Percentiles rank a stretch among this genome's conserved stretches.
Evolutionary conservation across 495 filamentous ascomycete genomes (phyloP).

Genomic region (Penicillium cinerascens): DNA sequence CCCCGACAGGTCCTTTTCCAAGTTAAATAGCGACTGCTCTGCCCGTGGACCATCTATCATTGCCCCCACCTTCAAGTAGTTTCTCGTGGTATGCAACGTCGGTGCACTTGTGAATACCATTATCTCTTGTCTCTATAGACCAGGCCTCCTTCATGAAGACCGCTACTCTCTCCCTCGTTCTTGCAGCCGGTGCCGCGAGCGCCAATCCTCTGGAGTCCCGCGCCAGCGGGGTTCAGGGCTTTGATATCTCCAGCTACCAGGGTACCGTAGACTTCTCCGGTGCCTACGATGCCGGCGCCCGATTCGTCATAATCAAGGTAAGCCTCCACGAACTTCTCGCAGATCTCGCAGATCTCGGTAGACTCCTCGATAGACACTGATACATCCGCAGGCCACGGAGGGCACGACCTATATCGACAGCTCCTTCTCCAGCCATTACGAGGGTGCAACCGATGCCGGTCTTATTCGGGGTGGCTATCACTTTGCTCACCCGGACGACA

Average conservation of each 20-base stretch:
- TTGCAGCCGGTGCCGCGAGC: conserved; percentile 15
- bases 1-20: no score
- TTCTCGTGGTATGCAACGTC: no score
- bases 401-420: conserved; percentile 52
- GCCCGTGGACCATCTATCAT: no score
- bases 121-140: neutral
- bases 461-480: conserved; percentile 63
- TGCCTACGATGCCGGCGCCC: conserved; percentile 55
- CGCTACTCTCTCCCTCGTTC: conserved; percentile 5
- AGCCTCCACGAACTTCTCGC: neutral
- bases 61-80: no score
- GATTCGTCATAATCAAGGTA: conserved; percentile 69
- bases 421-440: conserved; percentile 53
- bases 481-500: conserved; percentile 54
- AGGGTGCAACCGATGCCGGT: conserved; percentile 50
- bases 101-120: no score
- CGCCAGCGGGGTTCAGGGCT: conserved; percentile 52
- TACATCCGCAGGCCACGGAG: conserved; percentile 52
- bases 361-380: neutral
- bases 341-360: no score
- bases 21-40: conserved; percentile 5
- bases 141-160: conserved; percentile 12
- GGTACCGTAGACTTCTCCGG: conserved; percentile 51
- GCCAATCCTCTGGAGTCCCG: conserved; percentile 30
- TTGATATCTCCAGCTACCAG: conserved; percentile 64